Base-by-base conservation (phyloP, 805 yeast species). In the Hanseniaspora thailandica region DNA sequence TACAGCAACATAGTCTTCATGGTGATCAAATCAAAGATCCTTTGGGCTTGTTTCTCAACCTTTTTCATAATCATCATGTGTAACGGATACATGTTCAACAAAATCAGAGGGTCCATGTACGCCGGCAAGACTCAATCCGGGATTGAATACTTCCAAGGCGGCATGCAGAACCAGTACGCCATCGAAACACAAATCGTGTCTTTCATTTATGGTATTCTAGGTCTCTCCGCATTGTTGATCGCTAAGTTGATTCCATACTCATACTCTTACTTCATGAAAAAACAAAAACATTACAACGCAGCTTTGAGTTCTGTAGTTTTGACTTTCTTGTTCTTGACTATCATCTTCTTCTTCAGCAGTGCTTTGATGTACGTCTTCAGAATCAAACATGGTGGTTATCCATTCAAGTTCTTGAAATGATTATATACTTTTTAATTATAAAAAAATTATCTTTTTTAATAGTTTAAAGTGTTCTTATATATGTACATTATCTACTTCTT, bases 31-130 rank as follows among this genome's bases (percentile, higher is more conserved):
- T 75, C 78, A 39, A 81, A 74, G 59, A 69, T 76, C 47, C 62
- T 85, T 38, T 93, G 97, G 97, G 83, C 85, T 43, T 76, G 80
- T 1, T 44, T 76, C 10, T 61, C 59, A 20, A 75, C 85, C 3
- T 71, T 85, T n/a, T 70, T 84, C 54, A 75, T 86, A 35, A 70
- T 89, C 56, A 69, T 88, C 59, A 85, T 89, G 72, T 80, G 77
- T 46, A 73, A 90, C 7, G 98, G 98, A 17, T 84, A 88, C 69
- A 93, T 93, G 98, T 93, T 80, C 76, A 89, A 87, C 66, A 76
- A 78, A 59, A 93, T 93, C 57, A 79, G 97, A 66, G 76, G 76
- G 36, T 74, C 82, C 6, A 88, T 75, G 30, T 70, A 74, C 57
- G 71, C 76, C 35, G 76, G 76, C 31, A 65, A 67, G 43, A 65